phyloP scores from a whole-genome alignment of 2,329 filamentous ascomycete genomes.

The Lasiodiplodia hormozganensis region DNA sequence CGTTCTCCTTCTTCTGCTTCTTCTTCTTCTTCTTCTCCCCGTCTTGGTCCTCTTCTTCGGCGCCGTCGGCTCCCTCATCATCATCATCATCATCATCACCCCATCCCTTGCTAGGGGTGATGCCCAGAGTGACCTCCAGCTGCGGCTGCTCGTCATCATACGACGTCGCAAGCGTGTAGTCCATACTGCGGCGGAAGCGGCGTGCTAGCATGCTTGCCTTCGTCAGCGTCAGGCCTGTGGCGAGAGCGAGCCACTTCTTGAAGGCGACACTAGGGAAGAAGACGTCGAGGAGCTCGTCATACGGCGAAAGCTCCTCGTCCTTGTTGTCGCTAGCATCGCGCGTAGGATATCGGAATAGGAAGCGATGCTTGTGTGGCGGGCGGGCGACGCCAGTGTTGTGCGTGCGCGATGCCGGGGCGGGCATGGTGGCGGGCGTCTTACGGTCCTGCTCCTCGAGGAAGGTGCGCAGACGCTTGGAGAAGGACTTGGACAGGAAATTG shows the following conservation, averaged over 20 bases:
- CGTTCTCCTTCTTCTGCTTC: slow-evolving; percentile 50
- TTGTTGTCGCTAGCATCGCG: slow-evolving; percentile 42
- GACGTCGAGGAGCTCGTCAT: slow-evolving; percentile 80
- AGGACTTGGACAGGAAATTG: slow-evolving; percentile 79
- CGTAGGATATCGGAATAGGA: slow-evolving; percentile 75
- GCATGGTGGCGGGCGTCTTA: slow-evolving; percentile 51
- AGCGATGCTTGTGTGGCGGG: slow-evolving; percentile 95
- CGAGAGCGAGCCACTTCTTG: slow-evolving; percentile 84
- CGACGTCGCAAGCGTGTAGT: slow-evolving; percentile 92
- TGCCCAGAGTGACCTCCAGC: slow-evolving; percentile 83
- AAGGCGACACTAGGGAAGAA: slow-evolving; percentile 87
- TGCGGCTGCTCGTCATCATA: slow-evolving; percentile 76
- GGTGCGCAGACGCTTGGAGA: slow-evolving; percentile 71
- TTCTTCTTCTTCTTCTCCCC: slow-evolving; percentile 42
- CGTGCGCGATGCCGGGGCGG: slow-evolving; percentile 40
- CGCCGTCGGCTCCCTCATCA: slow-evolving; percentile 58
- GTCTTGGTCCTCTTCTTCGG: slow-evolving; percentile 48
- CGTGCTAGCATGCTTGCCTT: slow-evolving; percentile 81
- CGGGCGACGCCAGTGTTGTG: slow-evolving; percentile 68
- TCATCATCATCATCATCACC: slow-evolving; percentile 70
- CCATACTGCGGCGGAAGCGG: slow-evolving; percentile 82
- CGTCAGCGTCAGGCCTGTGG: slow-evolving; percentile 76
- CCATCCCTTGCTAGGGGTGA: slow-evolving; percentile 88
- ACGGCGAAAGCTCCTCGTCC: slow-evolving; percentile 45
- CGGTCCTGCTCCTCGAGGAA: slow-evolving; percentile 69